Evolutionary conservation across 305 asterid species (phyloP).

Genomic region (Solanum hybrid): DNA sequence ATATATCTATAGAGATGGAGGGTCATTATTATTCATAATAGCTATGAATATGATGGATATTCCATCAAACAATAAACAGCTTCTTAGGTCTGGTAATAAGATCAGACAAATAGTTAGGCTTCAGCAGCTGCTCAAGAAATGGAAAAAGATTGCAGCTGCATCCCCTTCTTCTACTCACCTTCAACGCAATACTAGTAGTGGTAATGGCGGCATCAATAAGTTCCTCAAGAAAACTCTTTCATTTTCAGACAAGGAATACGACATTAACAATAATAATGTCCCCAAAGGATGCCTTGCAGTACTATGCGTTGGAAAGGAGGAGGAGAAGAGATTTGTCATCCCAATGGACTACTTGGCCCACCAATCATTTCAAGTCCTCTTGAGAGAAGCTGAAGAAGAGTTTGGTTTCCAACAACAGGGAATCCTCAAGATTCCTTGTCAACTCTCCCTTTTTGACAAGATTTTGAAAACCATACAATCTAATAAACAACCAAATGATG

Average conservation of each 20-base stretch:
- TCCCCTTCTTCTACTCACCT: conserved; percentile 1
- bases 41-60: not conserved
- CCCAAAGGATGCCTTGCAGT: conserved; percentile 79
- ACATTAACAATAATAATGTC: not conserved
- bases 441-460: conserved; percentile 44
- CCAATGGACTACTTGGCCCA: conserved; percentile 57
- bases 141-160: conserved; percentile 49
- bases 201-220: conserved; percentile 25
- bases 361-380: conserved; percentile 43
- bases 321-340: conserved; percentile 50
- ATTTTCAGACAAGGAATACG: conserved; percentile 39
- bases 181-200: not conserved
- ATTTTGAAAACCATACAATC: conserved; percentile 36
- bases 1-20: not conserved
- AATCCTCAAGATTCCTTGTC: conserved; percentile 62
- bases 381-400: conserved; percentile 78
- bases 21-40: not conserved
- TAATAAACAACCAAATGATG: not conserved
- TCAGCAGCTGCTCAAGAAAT: conserved; percentile 74
- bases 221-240: conserved; percentile 77
- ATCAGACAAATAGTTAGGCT: conserved; percentile 77
- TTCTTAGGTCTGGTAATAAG: conserved; percentile 25
- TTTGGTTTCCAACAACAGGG: conserved; percentile 85
- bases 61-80: not conserved
- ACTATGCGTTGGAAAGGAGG: conserved; percentile 41